Evolutionary conservation across 1,284 basidiomycete genomes (phyloP), one percentile per base, ranked within the genome.

Genomic region (Pterulicium gracile): DNA sequence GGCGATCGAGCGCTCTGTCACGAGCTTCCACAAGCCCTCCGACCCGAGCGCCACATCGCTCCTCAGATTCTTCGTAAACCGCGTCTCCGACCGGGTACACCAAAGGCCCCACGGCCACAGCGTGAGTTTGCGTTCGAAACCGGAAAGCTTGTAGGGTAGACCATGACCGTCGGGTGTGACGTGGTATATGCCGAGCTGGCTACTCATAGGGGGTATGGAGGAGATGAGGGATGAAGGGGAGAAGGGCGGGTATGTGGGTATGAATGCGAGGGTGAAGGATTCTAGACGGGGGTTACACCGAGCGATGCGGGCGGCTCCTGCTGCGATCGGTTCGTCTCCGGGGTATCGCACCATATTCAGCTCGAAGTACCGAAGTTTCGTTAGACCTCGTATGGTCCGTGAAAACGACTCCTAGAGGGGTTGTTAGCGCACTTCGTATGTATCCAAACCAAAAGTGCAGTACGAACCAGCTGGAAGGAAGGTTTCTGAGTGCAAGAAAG

Each of bases 401-500:
- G 75, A 69, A 48, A 79, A 70, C 5, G 68, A 55, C 34, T 76
- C 73, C 75, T 73, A 46, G 39, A 45, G 36, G n/a, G n/a, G n/a
- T n/a, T n/a, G n/a, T n/a, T 47, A 24, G 32, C 18, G 20, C n/a
- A 46, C 22, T 42, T 34, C 36, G 20, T 42, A 54, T 42, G 24
- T 39, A 44, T 21, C 40, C 42, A 45, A 22, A n/a, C 34, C 10
- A 24, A 49, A 24, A 39, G 43, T 35, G 42, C 22, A 23, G 12
- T 17, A 65, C 78, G 45, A 57, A 82, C 81, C 23, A 86, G 64
- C 49, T 78, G 78, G 59, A 86, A 79, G 1, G 80, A 81, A 4
- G 82, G 77, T 52, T 75, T 78, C 53, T 73, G 74, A n/a, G 70
- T 69, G 56, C 79, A 83, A 18, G 73, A 75, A 40, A 86, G 61